Percentiles rank a stretch among this genome's conserved stretches.
These are phyloP conservation scores for Leccinum uliginosum DNA, from an alignment of 768 basidiomycete genomes.

Conservation along the genomic window DNA sequence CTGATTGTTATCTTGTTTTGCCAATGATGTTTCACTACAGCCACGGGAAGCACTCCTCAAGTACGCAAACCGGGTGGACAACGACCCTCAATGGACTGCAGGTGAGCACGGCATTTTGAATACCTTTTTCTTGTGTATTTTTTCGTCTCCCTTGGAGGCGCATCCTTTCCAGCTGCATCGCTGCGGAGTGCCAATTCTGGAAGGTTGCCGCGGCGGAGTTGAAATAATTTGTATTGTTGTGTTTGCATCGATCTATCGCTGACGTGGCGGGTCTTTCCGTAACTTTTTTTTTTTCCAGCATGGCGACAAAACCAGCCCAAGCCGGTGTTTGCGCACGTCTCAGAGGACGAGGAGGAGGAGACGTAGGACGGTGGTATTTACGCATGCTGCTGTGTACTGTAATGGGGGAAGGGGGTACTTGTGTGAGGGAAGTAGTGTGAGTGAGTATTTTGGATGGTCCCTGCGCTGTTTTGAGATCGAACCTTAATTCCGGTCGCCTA, in stretches of 20 bases:
- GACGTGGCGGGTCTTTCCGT: slow-evolving; percentile 50
- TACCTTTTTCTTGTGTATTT: not conserved
- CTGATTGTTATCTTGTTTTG: slow-evolving; percentile 12
- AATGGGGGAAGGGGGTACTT: slow-evolving; percentile 3
- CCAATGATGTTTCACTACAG: slow-evolving; percentile 40
- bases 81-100: slow-evolving; percentile 79
- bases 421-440: slow-evolving; percentile 29
- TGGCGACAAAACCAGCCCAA: slow-evolving; percentile 85
- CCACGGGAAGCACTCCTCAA: slow-evolving; percentile 95
- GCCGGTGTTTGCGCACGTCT: slow-evolving; percentile 70
- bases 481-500: slow-evolving; percentile 78
- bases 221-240: slow-evolving; percentile 27
- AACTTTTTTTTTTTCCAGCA: slow-evolving; percentile 57
- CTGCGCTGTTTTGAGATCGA: slow-evolving; percentile 73
- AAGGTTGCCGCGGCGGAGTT: slow-evolving; percentile 29
- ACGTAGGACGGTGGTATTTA: slow-evolving; percentile 39
- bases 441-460: slow-evolving; percentile 50
- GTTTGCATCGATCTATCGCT: slow-evolving; percentile 37
- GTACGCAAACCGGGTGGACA: slow-evolving; percentile 74
- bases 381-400: slow-evolving; percentile 1
- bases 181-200: slow-evolving; percentile 29
- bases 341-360: slow-evolving; percentile 54
- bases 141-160: slow-evolving; percentile 13
- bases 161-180: slow-evolving; percentile 6
- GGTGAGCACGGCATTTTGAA: slow-evolving; percentile 48